Evolutionary conservation across 345 rosid genomes (phyloP), one percentile per base, ranked within the genome.

Genomic region (Boechera divaricarpa): DNA sequence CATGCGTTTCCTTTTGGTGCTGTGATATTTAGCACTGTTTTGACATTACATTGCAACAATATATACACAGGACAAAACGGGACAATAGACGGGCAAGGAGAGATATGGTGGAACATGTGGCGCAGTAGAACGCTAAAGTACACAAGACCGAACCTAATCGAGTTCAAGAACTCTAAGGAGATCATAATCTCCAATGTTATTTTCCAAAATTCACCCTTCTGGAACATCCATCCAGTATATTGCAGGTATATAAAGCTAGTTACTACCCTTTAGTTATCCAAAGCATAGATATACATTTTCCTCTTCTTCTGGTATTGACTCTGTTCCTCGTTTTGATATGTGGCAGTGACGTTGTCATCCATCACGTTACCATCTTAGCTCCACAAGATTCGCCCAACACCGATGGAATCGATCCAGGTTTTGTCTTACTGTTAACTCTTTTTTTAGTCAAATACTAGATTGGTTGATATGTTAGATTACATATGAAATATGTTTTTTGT

Each of bases 401-500:
- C 5, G 98, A 94, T 83, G 98, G 98, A 73, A 84, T 94, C 61
- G 98, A 94, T 86, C 97, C 98, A 86, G 97, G 98, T 91, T 45
- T 66, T 26, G 10, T 67, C 49, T 33, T 5, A 15, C n/a, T 59
- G 38, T 63, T 11, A 21, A 51, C 28, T 36, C 29, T 21, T 18
- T 75, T 29, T 24, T 0, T 5, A 55, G 57, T 38, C 42, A 38
- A 69, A 38, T 53, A 39, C 56, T 53, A 53, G 12, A 51, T 16
- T 63, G 28, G 5, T 33, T 44, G 61, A 2, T 64, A n/a, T 18
- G n/a, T 4, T 49, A 24, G 9, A 42, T 16, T 16, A 70, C 74
- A 70, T 18, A 62, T 28, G 2, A 73, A 28, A 62, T 54, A 52
- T 16, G 16, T 16, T 16, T 16, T 16, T 16, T 53, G 13, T 32